A percentile compares a stretch with the other conserved stretches of the same genome.
These are phyloP conservation scores for Yamadazyma paraphyllophila DNA, from an alignment of 805 yeast genomes.

Conservation along the genomic window DNA sequence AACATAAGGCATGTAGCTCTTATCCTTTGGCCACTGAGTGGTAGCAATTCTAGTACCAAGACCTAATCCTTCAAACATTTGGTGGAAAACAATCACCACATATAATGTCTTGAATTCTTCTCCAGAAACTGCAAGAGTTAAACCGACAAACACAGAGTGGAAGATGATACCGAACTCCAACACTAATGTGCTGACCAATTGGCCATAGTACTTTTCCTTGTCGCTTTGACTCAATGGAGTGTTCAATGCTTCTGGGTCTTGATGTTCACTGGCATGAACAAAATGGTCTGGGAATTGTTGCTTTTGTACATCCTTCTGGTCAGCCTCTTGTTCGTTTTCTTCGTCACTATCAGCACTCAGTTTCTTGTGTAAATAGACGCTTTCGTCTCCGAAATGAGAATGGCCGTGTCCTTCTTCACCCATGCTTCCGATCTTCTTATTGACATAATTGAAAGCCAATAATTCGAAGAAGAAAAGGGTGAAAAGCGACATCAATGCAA, in stretches of 20 bases:
- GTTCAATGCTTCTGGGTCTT: slow-evolving; percentile 42
- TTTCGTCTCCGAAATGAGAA: slow-evolving; percentile 53
- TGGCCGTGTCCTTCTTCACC: slow-evolving; percentile 40
- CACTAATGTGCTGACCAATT: slow-evolving; percentile 46
- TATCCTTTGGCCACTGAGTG: slow-evolving; percentile 34
- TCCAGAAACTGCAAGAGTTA: slow-evolving; percentile 75
- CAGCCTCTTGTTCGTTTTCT: slow-evolving; percentile 11
- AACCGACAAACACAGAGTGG: slow-evolving; percentile 81
- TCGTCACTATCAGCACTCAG: slow-evolving; percentile 17
- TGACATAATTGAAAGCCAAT: slow-evolving; percentile 47
- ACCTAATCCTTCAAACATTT: slow-evolving; percentile 84
- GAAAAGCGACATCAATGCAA: slow-evolving; percentile 50
- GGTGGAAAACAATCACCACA: slow-evolving; percentile 72
- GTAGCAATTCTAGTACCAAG: slow-evolving; percentile 65
- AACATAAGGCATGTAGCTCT: slow-evolving; percentile 56
- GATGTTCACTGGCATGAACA: slow-evolving; percentile 43
- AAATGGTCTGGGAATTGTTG: slow-evolving; percentile 39
- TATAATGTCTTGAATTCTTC: slow-evolving; percentile 70
- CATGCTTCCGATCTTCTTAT: slow-evolving; percentile 26
- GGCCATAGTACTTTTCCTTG: slow-evolving; percentile 53
- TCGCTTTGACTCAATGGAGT: slow-evolving; percentile 32
- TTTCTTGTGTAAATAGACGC: slow-evolving; percentile 25
- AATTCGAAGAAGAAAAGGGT: slow-evolving; percentile 53
- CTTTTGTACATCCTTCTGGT: slow-evolving; percentile 6
- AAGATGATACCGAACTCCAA: slow-evolving; percentile 79